Evolutionary conservation across 78 protist species (phyloP), one percentile per base, ranked within the genome.

Genomic region (Creolimax fragrantissima): DNA sequence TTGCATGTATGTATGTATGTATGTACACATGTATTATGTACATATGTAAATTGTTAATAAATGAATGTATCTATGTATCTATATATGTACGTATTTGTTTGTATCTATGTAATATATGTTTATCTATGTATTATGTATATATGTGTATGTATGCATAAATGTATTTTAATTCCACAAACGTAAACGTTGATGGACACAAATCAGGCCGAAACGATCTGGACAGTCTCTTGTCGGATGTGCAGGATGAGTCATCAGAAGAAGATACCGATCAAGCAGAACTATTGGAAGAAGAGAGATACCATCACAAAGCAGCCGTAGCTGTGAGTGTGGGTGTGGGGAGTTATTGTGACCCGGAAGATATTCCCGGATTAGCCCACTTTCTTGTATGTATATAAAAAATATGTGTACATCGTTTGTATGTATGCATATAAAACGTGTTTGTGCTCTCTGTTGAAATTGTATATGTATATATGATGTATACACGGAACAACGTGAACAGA

Each of bases 321-420:
- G 36, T 93, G 81, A 4, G 92, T 35, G 97, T 95, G 39, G 41
- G 44, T 3, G 96, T 93, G 35, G 97, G 97, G n/a, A 66, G 89
- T 58, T 92, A 91, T 81, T 3, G 81, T 35, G 97, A 95, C 66
- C 97, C 97, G 4, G 45, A 17, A 2, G 94, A 93, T 3, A n/a
- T 94, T 37, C 95, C 94, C 2, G 97, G 97, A 0, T 84, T 96
- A 35, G 86, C 86, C 7, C 86, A 83, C 37, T 83, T 83, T 41
- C 2, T 83, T 36, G 86, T 83, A 83, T 41, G 86, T 83, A 5
- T 24, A 17, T 24, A 41, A 39, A 24, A 36, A 47, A 11, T 7
- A 11, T 47, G 7, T 11, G 11, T 11, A 47, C 74, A 47, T 47
- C 11, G 11, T 47, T 24, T 47, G 11, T 47, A 47, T 47, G 11